phyloP scores from a whole-genome alignment of 116 monocot species.

The Posidonia oceanica region DNA sequence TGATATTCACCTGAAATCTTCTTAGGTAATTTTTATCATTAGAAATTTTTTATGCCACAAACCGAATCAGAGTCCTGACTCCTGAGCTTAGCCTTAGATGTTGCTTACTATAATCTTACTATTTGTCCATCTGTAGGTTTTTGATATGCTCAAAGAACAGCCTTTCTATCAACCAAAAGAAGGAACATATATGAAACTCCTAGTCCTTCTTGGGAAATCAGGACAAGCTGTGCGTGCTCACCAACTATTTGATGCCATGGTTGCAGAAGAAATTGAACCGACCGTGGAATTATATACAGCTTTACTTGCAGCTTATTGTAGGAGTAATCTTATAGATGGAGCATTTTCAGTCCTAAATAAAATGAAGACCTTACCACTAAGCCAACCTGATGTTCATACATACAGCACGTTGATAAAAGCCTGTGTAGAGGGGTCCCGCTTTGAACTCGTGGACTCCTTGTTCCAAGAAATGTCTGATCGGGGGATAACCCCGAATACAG shows the following conservation, averaged over 20 bases:
- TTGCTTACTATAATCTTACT: too few species aligned
- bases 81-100: too few species aligned
- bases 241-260: constrained; percentile 61
- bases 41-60: too few species aligned
- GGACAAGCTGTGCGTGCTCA: constrained; percentile 57
- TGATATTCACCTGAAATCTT: too few species aligned
- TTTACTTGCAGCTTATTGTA: constrained; percentile 61
- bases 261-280: constrained; percentile 64
- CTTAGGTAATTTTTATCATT: too few species aligned
- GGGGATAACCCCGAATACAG: constrained; percentile 54
- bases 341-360: constrained; percentile 51
- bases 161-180: constrained; percentile 83
- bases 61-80: too few species aligned
- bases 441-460: constrained; percentile 65
- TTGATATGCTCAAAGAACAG: constrained; percentile 70
- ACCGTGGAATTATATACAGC: constrained; percentile 72
- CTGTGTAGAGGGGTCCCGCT: constrained; percentile 46
- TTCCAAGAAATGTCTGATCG: constrained; percentile 77
- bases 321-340: constrained; percentile 53
- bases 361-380: constrained; percentile 65
- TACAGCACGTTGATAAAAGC: constrained; percentile 77
- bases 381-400: constrained; percentile 83
- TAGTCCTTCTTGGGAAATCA: constrained; percentile 72
- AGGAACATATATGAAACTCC: constrained; percentile 86
- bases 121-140: constrained; percentile 26